A percentile compares a stretch with the other conserved stretches of the same genome.
phyloP scores from a whole-genome alignment of 257 asterid genomes.

The Forsythia suspensa region DNA sequence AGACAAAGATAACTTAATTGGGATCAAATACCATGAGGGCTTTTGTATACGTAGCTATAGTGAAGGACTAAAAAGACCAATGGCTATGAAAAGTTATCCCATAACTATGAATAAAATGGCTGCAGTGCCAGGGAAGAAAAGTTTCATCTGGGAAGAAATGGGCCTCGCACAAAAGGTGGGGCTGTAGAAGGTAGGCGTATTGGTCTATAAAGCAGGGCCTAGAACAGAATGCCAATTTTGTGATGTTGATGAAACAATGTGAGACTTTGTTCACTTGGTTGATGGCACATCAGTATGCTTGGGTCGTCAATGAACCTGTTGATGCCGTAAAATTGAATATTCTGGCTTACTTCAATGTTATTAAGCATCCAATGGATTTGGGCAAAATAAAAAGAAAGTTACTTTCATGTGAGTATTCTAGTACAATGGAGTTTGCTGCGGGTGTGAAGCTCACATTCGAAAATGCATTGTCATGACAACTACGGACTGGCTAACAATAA shows the following conservation, averaged over 20 bases:
- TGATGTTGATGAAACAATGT: slow-evolving; percentile 64
- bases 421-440: slow-evolving; percentile 61
- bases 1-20: slow-evolving; percentile 48
- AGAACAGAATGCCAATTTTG: slow-evolving; percentile 34
- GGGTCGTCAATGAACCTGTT: slow-evolving; percentile 74
- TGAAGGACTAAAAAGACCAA: slow-evolving; percentile 45
- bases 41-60: slow-evolving; percentile 40
- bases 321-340: slow-evolving; percentile 61
- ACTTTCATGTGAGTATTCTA: slow-evolving; percentile 49
- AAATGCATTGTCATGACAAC: slow-evolving; percentile 45
- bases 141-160: slow-evolving; percentile 47
- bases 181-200: slow-evolving; percentile 28
- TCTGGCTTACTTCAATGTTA: slow-evolving; percentile 64
- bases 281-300: slow-evolving; percentile 52
- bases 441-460: slow-evolving; percentile 75
- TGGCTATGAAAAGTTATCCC: slow-evolving; percentile 40
- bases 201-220: slow-evolving; percentile 28
- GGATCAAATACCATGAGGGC: slow-evolving; percentile 22
- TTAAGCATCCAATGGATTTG: slow-evolving; percentile 91
- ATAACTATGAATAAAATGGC: slow-evolving; percentile 30
- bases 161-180: slow-evolving; percentile 61
- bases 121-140: slow-evolving; percentile 44
- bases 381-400: slow-evolving; percentile 64
- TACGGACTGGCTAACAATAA: no score
- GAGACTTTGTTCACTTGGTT: slow-evolving; percentile 42